These are phyloP conservation scores for Paspalum vaginatum DNA, from an alignment of 176 grass and related monocot genomes.

Conservation along the genomic window DNA sequence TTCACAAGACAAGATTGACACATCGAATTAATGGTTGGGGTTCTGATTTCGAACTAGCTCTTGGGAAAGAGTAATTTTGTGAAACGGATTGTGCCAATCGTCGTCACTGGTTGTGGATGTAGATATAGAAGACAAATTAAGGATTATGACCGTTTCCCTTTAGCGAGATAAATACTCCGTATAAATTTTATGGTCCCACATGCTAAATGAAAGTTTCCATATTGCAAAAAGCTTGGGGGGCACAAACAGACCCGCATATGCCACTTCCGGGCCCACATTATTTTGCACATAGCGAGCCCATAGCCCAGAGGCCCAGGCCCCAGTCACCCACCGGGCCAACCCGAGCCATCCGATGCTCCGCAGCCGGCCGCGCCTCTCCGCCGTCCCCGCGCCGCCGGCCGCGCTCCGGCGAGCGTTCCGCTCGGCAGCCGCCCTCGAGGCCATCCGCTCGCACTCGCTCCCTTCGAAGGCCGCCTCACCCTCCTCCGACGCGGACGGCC, in stretches of 20 bases:
- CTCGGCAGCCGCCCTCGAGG: conserved; percentile 64
- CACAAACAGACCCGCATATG: not conserved
- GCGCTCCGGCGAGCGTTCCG: conserved; percentile 52
- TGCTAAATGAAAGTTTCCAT: no score
- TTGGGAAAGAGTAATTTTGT: no score
- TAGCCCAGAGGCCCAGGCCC: no score
- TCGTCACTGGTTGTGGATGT: no score
- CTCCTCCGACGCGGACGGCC: conserved; percentile 13
- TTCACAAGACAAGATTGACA: no score
- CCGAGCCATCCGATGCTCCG: conserved; percentile 31
- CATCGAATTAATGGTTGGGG: no score
- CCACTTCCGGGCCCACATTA: not conserved
- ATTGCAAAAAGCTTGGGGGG: not conserved
- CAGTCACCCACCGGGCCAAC: not conserved
- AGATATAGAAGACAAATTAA: no score
- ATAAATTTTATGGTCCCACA: no score
- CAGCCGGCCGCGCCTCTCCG: not conserved
- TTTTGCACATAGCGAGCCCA: not conserved
- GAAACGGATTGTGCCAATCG: no score
- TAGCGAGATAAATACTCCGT: no score
- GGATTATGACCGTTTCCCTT: no score
- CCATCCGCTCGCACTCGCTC: conserved; percentile 41
- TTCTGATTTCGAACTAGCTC: no score
- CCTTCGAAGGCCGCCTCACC: not conserved
- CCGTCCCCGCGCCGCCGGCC: not conserved